phyloP scores from a whole-genome alignment of 148 eudicot genomes.

The Oxyria digyna region DNA sequence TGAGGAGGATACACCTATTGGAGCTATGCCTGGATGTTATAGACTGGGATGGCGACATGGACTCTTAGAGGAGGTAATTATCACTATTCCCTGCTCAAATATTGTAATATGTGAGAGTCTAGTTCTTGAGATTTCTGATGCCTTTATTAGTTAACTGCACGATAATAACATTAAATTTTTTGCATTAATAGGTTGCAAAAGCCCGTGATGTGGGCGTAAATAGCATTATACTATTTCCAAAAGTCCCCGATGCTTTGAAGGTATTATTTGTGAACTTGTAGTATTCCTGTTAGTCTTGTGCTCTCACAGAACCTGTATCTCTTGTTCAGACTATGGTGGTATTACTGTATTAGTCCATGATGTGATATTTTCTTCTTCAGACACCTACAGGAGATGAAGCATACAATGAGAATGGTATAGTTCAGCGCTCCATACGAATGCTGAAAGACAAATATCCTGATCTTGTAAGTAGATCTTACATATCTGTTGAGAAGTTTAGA shows the following conservation, averaged over 20 bases:
- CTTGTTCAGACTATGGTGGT: too few relatives aligned
- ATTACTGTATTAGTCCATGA: not conserved
- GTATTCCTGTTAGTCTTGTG: not conserved
- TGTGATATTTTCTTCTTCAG: conserved; percentile 17
- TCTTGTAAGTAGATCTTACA: conserved; percentile 51
- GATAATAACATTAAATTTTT: not conserved
- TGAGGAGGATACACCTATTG: conserved; percentile 88
- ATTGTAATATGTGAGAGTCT: not conserved
- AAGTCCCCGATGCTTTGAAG: conserved; percentile 97
- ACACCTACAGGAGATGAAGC: conserved; percentile 90
- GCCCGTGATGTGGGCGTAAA: conserved; percentile 95
- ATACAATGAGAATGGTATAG: conserved; percentile 83
- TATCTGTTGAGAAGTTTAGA: not conserved
- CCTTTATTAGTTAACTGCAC: not conserved
- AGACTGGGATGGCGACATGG: conserved; percentile 99
- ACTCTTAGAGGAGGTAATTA: conserved; percentile 77
- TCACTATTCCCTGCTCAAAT: not conserved
- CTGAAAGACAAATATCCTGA: conserved; percentile 94
- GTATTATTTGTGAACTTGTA: conserved; percentile 18
- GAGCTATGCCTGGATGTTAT: conserved; percentile 98
- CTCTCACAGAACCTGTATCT: not conserved
- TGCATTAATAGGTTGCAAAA: conserved; percentile 50
- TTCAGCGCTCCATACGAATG: conserved; percentile 75
- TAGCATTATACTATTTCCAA: conserved; percentile 82
- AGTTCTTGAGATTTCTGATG: not conserved